Percentiles rank a stretch among this genome's conserved stretches.
Evolutionary conservation across 148 eudicot species (phyloP).

Genomic region (Rhododendron vialii): DNA sequence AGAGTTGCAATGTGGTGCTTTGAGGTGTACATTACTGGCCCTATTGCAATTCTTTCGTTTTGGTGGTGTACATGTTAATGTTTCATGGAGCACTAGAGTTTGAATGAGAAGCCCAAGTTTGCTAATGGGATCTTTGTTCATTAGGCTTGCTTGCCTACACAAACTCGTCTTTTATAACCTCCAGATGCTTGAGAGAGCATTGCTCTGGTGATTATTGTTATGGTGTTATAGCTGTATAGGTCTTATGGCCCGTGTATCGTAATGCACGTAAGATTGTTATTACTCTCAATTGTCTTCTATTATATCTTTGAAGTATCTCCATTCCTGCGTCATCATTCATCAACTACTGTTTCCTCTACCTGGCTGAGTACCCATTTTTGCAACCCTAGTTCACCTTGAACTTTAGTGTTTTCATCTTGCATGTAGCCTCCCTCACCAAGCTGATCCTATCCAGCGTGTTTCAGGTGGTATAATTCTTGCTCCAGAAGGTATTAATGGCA

Average conservation of each 20-base stretch:
- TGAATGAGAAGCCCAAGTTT: background rate
- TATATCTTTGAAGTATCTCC: background rate
- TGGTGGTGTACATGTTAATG: background rate
- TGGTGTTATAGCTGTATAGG: background rate
- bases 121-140: background rate
- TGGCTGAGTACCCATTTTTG: background rate
- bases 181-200: background rate
- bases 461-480: constrained; percentile 99
- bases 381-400: background rate
- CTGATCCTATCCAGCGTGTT: constrained; percentile 87
- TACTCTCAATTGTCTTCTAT: background rate
- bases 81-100: background rate
- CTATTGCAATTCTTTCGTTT: background rate
- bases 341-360: background rate
- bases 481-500: constrained; percentile 97
- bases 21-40: background rate
- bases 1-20: background rate
- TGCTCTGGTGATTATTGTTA: background rate
- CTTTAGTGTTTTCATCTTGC: background rate
- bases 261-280: background rate
- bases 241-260: background rate
- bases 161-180: background rate
- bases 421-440: constrained; percentile 38
- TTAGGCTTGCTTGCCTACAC: background rate
- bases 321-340: background rate